Conservation (phyloP, 2,329 filamentous ascomycete species). For the Apiospora arundinis region DNA sequence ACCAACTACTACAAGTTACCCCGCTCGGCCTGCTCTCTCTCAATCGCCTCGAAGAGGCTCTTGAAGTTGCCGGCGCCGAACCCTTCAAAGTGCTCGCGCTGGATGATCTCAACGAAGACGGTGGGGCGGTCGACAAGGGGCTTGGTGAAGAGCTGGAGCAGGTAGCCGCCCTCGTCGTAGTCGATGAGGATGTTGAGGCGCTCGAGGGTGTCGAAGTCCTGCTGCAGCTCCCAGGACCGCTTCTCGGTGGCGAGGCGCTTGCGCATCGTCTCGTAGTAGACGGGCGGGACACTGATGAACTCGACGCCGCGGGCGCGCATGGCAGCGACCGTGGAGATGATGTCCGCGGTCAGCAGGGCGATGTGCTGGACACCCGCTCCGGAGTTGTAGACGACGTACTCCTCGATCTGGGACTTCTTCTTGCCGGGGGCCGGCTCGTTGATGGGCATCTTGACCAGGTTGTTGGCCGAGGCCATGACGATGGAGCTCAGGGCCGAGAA, state of each 20-base stretch:
- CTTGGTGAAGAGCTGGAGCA: slow-evolving; percentile 80
- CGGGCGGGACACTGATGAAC: slow-evolving; percentile 88
- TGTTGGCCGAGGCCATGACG: slow-evolving; percentile 87
- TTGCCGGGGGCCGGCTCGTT: slow-evolving; percentile 93
- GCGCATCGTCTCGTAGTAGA: slow-evolving; percentile 83
- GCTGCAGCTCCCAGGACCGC: slow-evolving; percentile 69
- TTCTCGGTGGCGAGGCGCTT: slow-evolving; percentile 71
- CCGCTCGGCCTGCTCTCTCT: slow-evolving; percentile 85
- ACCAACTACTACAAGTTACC: slow-evolving; percentile 71
- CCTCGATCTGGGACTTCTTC: slow-evolving; percentile 93
- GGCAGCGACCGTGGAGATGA: slow-evolving; percentile 77
- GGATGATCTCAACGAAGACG: slow-evolving; percentile 96
- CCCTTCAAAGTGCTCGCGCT: slow-evolving; percentile 86
- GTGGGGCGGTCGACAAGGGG: slow-evolving; percentile 94
- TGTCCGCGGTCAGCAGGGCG: slow-evolving; percentile 81
- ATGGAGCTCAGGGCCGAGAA: slow-evolving; percentile 88
- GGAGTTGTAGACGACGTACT: slow-evolving; percentile 88
- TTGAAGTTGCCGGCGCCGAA: slow-evolving; percentile 97
- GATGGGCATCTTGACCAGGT: slow-evolving; percentile 96
- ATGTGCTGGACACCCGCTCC: slow-evolving; percentile 94
- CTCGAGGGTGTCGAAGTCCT: slow-evolving; percentile 80
- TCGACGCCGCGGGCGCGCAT: slow-evolving; percentile 88
- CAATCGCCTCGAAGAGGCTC: slow-evolving; percentile 92
- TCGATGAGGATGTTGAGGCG: slow-evolving; percentile 88
- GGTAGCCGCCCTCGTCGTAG: slow-evolving; percentile 90